Evolutionary conservation across 2,329 filamentous ascomycete species (phyloP).

Genomic region (Pseudopyrenochaeta lycopersici): DNA sequence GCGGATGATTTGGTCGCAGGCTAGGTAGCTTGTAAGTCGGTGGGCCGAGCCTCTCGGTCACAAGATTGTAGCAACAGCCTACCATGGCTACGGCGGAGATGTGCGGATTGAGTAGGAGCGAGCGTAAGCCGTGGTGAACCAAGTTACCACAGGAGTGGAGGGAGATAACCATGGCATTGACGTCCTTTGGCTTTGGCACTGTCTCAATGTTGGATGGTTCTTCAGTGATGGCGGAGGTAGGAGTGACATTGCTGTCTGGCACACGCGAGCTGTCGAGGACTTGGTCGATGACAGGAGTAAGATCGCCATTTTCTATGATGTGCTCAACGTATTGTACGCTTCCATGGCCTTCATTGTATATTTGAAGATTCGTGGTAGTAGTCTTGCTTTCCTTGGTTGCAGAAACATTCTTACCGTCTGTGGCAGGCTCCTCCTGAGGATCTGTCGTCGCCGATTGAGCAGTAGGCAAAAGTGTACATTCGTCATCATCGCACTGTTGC

Average conservation of each 20-base stretch:
- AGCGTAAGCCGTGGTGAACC: conserved; percentile 91
- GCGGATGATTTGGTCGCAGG: conserved; percentile 76
- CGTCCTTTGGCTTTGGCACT: conserved; percentile 41
- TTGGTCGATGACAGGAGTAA: conserved; percentile 71
- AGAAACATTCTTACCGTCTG: background rate
- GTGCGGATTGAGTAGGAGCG: conserved; percentile 81
- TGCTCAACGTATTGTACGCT: conserved; percentile 82
- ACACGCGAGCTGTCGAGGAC: conserved; percentile 59
- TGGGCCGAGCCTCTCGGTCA: conserved; percentile 88
- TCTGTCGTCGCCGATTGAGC: background rate
- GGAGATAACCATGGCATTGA: conserved; percentile 82
- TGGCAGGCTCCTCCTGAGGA: no score
- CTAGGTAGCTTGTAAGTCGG: conserved; percentile 85
- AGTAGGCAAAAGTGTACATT: conserved; percentile 6
- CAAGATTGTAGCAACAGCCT: conserved; percentile 96
- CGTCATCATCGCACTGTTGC: conserved; percentile 14
- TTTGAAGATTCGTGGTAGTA: conserved; percentile 45
- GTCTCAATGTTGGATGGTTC: conserved; percentile 35
- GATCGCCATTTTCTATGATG: conserved; percentile 75
- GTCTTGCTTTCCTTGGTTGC: conserved; percentile 16
- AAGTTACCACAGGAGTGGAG: conserved; percentile 98
- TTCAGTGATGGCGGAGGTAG: conserved; percentile 26
- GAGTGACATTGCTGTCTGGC: conserved; percentile 33
- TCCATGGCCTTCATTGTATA: conserved; percentile 69
- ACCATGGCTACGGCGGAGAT: conserved; percentile 94